phyloP scores from a whole-genome alignment of 2,329 filamentous ascomycete genomes.

The Botrytis sinoallii region DNA sequence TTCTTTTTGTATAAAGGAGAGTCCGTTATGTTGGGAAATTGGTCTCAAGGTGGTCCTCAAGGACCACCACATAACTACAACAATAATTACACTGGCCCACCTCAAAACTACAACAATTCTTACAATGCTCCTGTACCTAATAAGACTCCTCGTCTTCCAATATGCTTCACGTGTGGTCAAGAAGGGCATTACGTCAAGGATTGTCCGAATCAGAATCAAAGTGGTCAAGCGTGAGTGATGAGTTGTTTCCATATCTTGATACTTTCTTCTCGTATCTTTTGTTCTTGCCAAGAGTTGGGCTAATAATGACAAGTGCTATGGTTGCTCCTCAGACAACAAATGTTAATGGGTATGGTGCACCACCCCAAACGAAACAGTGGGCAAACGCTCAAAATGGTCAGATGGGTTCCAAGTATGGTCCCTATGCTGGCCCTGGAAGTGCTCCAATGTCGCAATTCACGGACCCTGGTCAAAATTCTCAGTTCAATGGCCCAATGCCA shows the following conservation, averaged over 20 bases:
- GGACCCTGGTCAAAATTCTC: conserved; percentile 3
- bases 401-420: conserved; percentile 22
- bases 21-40: conserved; percentile 29
- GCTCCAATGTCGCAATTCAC: conserved; percentile 6
- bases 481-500: conserved; percentile 8
- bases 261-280: conserved; percentile 10
- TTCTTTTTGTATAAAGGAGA: conserved; percentile 8
- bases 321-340: conserved; percentile 5
- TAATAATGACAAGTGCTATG: conserved; percentile 21
- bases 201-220: conserved; percentile 50
- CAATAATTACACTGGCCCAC: conserved; percentile 14
- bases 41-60: conserved; percentile 29
- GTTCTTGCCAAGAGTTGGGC: background rate
- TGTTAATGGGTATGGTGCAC: conserved; percentile 8
- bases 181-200: conserved; percentile 52
- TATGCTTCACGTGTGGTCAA: conserved; percentile 54
- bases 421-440: background rate
- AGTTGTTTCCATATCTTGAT: conserved; percentile 1
- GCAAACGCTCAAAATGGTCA: conserved; percentile 16
- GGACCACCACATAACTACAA: conserved; percentile 20
- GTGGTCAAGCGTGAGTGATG: conserved; percentile 49
- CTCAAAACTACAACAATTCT: conserved; percentile 23
- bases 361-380: conserved; percentile 19
- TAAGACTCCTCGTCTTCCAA: conserved; percentile 31
- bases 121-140: conserved; percentile 10